phyloP scores from a whole-genome alignment of 192 early-diverging fungal species.

The Backusella luteola region DNA sequence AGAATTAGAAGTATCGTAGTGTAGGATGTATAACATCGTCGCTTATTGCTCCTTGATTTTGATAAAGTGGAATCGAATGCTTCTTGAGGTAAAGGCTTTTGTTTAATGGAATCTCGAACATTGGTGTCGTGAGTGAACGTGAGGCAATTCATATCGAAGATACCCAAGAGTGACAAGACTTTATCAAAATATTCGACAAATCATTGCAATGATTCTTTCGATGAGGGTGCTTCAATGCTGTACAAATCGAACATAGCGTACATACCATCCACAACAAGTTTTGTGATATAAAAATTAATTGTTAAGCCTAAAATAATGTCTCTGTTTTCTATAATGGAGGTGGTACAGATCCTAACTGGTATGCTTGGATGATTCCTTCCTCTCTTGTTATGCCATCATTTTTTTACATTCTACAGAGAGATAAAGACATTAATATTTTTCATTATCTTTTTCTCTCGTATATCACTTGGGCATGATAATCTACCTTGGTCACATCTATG shows the following conservation, averaged over 20 bases:
- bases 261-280: constrained; percentile 3
- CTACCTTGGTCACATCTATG: not conserved
- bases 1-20: too few species aligned
- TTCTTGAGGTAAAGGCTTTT: too few species aligned
- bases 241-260: not conserved
- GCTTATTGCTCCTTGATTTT: too few species aligned
- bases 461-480: not conserved
- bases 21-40: too few species aligned
- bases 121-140: constrained; percentile 1
- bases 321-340: not conserved
- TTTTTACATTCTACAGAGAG: constrained; percentile 13
- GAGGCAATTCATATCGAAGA: constrained; percentile 2
- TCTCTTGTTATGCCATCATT: constrained; percentile 7
- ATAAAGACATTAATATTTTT: constrained; percentile 5
- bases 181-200: constrained; percentile 7
- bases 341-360: constrained; percentile 4
- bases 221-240: constrained; percentile 4
- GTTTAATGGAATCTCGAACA: not conserved
- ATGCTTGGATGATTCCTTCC: constrained; percentile 4
- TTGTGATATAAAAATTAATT: constrained; percentile 7
- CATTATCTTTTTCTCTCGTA: constrained; percentile 6
- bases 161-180: constrained; percentile 5
- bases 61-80: too few species aligned
- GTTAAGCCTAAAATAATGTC: constrained; percentile 10
- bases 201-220: not conserved